Evolutionary conservation across 2,329 filamentous ascomycete genomes (phyloP), one percentile per base, ranked within the genome.

Genomic region (Teratosphaeriaceae sp.): DNA sequence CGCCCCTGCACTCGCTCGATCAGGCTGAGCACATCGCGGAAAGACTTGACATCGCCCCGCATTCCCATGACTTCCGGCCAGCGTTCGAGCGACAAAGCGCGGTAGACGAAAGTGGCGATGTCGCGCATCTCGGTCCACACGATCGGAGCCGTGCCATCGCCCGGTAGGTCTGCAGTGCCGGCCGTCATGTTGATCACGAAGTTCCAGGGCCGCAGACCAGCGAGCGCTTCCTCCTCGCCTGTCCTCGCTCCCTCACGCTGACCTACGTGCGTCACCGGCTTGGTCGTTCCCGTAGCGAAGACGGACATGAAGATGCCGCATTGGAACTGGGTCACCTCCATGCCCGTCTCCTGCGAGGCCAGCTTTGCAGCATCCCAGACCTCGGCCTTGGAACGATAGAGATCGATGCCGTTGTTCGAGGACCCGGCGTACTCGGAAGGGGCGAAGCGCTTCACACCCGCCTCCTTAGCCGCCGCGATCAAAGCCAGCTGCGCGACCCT

Each of bases 401-500:
- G 24, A 26, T 59, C 55, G 12, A 60, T 43, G 15, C 48, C 51
- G n/a, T 54, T 51, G 36, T 57, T 52, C 4, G 43, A 44, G 2
- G 23, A 27, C 3, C 49, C 44, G 2, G 57, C 71, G 48, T 71
- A 83, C 49, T 84, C 80, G 34, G 73, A 76, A 1, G 78, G 77
- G 0, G 79, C 68, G 52, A 78, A 82, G 5, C 77, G 70, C 51
- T 73, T 73, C 6, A 83, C 79, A 0, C 77, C 76, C 0, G 77
- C 76, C 5, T 72, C 72, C 27, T 76, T 63, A 16, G 77, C 73
- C 0, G 78, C 80, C 19, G 78, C 71, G 38, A 82, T 65, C 30
- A 82, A 61, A 7, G 62, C 62, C 26, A 65, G 63, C 53, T 79
- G 76, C 1, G 69, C 59, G 2, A 51, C 34, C 5, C 38, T 43